Evolutionary conservation across 768 basidiomycete genomes (phyloP), one percentile per base, ranked within the genome.

Genomic region (Boletus speciosus): DNA sequence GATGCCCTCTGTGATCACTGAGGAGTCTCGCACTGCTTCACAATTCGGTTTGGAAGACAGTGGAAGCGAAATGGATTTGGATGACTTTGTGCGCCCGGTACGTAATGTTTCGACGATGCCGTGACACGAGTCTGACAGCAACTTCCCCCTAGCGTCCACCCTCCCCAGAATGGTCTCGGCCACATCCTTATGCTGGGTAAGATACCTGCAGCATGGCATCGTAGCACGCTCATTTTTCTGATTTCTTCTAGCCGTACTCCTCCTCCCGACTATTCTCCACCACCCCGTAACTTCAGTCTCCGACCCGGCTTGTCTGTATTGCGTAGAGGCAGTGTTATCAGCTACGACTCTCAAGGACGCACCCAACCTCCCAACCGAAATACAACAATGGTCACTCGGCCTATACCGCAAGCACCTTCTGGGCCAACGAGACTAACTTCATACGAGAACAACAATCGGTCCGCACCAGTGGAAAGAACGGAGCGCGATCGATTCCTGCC

Each of bases 51-150:
- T 61, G 11, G 66, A 68, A 5, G 66, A 67, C 47, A 68, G 64
- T 39, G 66, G 49, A 43, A 67, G 66, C 11, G 61, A 68, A 4
- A 63, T 68, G 61, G 66, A 68, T 49, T 38, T 63, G 37, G 66
- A 67, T 29, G 61, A 61, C 23, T 48, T 57, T 7, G 29, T 59
- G 42, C 51, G 42, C 49, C 52, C 54, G 2, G 64, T 66, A 31
- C 3, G 61, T 59, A 10, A 1, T 36, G 10, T 34, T 45, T 50
- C 11, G 8, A 25, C 9, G 10, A 14, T 41, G 32, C 19, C 19
- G 14, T 50, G 14, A 46, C 9, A 9, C 6, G 29, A 9, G 23
- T 23, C 59, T 65, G 47, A 66, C 43, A 9, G 6, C 5, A 10
- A 25, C 14, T 37, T n/a, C 34, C 32, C 14, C 35, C n/a, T 36